These are phyloP conservation scores for Candida anglica DNA, from an alignment of 805 yeast species.

Conservation along the genomic window DNA sequence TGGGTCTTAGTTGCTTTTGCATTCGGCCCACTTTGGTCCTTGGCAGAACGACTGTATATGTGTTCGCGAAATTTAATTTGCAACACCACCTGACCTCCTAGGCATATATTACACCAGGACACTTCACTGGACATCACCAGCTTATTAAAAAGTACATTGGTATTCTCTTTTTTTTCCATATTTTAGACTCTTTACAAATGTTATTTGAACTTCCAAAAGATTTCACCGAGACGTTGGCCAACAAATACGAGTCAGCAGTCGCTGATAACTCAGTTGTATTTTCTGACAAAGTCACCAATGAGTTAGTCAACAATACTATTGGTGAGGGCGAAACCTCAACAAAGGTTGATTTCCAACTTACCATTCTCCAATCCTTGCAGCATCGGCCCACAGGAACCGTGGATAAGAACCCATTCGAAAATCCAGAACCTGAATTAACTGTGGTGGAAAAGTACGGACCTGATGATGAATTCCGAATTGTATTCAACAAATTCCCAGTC, in stretches of 20 bases:
- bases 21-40: too few species aligned
- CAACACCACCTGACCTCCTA: too few species aligned
- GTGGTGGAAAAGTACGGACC: constrained; percentile 50
- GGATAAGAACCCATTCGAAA: constrained; percentile 67
- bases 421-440: constrained; percentile 74
- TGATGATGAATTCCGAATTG: constrained; percentile 51
- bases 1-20: too few species aligned
- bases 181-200: constrained; percentile 9
- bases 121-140: too few species aligned
- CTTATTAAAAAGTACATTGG: too few species aligned
- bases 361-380: constrained; percentile 29
- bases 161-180: neutral
- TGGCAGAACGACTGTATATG: too few species aligned
- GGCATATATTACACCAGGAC: too few species aligned
- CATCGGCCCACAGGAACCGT: constrained; percentile 37
- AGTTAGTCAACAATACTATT: constrained; percentile 5
- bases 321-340: constrained; percentile 3
- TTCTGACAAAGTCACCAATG: constrained; percentile 17
- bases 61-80: too few species aligned
- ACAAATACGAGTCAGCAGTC: constrained; percentile 47
- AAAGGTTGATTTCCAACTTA: constrained; percentile 19
- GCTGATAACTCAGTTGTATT: constrained; percentile 37
- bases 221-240: constrained; percentile 29
- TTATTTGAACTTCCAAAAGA: constrained; percentile 30
- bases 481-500: constrained; percentile 86